Base-by-base conservation (phyloP, 1,284 basidiomycete genomes). In the Amylostereum areolatum region DNA sequence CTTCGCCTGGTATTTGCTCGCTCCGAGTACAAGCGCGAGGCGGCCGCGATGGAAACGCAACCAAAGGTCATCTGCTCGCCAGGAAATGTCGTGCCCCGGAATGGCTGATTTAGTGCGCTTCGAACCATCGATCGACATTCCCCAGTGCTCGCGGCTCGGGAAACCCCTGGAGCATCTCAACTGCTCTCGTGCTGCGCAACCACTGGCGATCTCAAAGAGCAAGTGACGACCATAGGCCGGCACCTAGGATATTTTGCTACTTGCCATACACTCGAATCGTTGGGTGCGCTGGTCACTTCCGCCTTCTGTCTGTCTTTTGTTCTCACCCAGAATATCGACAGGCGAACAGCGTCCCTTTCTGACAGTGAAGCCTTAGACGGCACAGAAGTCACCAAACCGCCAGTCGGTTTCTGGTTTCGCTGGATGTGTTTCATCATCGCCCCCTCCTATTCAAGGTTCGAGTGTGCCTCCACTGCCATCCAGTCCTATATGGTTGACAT, bases 161-260 rank as follows among this genome's bases (percentile, higher is more conserved):
- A 97, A 97, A 69, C 94, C 94, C 30, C 61, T 97, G 55, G 96
- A 99, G 66, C 93, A 97, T 70, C 76, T 97, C 18, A 68, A 83
- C 92, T 3, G 93, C 92, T 25, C 72, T 97, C 89, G 86, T 55
- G 85, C 89, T n/a, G 73, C 83, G 12, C 72, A 85, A 65, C 77
- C 4, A 62, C 78, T 8, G 74, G 76, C 49, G 77, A 80, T 60
- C 63, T 81, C 25, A 71, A 81, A n/a, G 90, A 97, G 59, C 86
- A 89, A 56, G 72, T 92, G 50, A 80, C 88, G 1, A 85, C 89
- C 34, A 83, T 97, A 57, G 86, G 80, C 34, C 79, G 92, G 48
- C 96, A 99, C 69, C 67, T 99, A 30, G 80, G 81, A 10, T 98
- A 98, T 73, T 92, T 92, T 51, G 84, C n/a, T 99, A 92, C 70